Evolutionary conservation across 345 rosid species (phyloP), one percentile per base, ranked within the genome.

Genomic region (Populus ilicifolia): DNA sequence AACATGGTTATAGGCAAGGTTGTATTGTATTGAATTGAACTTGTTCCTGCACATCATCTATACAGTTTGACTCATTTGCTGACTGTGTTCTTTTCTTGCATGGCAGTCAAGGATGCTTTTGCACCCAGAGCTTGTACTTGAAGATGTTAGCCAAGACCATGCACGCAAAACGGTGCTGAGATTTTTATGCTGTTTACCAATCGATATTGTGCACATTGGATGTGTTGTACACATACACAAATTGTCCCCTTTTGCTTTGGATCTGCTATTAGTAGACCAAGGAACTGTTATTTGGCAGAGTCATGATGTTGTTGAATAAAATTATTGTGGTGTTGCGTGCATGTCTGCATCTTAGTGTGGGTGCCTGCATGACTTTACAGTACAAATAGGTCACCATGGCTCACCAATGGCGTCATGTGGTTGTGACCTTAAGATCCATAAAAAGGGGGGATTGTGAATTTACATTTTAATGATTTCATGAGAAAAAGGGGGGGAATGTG

Each of bases 131-230:
- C 91, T 88, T 80, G 93, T 94, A 7, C 91, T 93, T 82, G 92
- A 94, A 81, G 98, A 93, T 88, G 97, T 93, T 79, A 94, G 97
- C 72, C 97, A 93, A 85, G 97, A 94, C 75, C 97, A 94, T 79
- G 98, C 97, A 50, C 94, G 89, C 72, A 93, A 93, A 84, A 91
- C 98, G 82, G 98, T 91, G 64, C 64, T 23, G 79, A 80, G 84
- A 77, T 43, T 12, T 23, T 35, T n/a, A 33, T n/a, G 23, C 71
- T 38, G 64, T 23, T 59, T 41, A 68, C 18, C 13, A 63, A 65
- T 35, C 7, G 33, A 44, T 69, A 38, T 33, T 29, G 9, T 20
- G 43, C 62, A 12, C 29, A 56, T 4, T 56, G 63, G 29, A 23
- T n/a, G 29, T 56, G 63, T n/a, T 56, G 10, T 0, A 43, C 46